These are phyloP conservation scores for Raphanus sativus DNA, from an alignment of 345 rosid species.

Conservation along the genomic window DNA sequence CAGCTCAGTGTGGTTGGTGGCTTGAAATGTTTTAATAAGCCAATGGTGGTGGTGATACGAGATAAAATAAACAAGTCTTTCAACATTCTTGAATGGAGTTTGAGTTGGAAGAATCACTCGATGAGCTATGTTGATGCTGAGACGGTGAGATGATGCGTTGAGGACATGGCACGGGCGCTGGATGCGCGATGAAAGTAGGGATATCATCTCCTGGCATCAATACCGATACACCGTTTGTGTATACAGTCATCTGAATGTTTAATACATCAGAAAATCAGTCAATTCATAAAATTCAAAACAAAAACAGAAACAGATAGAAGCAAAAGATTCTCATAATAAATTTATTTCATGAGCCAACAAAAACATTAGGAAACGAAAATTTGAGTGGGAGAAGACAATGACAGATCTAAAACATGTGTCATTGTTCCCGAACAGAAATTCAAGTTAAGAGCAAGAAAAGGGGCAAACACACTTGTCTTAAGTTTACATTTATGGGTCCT, in stretches of 20 bases:
- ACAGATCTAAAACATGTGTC: not conserved
- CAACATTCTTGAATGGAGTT: not conserved
- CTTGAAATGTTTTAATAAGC: not conserved
- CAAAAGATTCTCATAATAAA: constrained; percentile 1
- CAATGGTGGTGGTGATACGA: not conserved
- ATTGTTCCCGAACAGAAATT: not conserved
- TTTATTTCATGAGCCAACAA: not conserved
- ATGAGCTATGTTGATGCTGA: not conserved
- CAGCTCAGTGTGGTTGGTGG: not conserved
- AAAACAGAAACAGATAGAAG: not conserved
- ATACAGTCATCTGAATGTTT: not conserved
- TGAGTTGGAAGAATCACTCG: not conserved
- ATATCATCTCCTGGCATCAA: not conserved
- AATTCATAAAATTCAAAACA: not conserved
- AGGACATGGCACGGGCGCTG: not conserved
- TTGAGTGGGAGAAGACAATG: not conserved
- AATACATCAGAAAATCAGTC: not conserved
- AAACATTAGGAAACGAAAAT: not conserved
- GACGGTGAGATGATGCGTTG: not conserved
- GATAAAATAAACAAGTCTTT: not conserved
- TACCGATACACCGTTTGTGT: not conserved
- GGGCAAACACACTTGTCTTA: not conserved
- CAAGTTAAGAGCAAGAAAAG: not conserved
- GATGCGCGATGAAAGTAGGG: not conserved
- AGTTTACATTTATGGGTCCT: not conserved